Base-by-base conservation (phyloP, 73 alveolate genomes). In the Paramecium tetraurelia region DNA sequence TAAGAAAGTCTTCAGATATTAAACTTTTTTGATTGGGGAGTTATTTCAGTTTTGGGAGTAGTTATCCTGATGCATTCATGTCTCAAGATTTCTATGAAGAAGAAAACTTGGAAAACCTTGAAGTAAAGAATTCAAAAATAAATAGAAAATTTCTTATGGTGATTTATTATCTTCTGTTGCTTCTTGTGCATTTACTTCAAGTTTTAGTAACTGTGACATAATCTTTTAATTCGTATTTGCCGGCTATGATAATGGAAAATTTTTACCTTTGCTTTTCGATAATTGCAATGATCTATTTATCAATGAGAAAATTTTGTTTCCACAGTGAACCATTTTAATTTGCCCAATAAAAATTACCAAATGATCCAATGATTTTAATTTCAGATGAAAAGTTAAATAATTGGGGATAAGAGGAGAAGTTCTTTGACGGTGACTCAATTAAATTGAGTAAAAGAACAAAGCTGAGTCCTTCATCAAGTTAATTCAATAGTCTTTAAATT, bases 241-340 rank as follows among this genome's bases (percentile, higher is more conserved):
- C 87, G 11, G 87, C 87, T 21, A 33, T 75, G 68, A n/a, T 75
- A 9, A 31, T 75, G 48, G 87, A 75, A 18, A 75, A 75, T 44
- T 75, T 75, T 75, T 75, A 75, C n/a, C 24, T 16, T 10, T 33
- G 41, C 8, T 75, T 75, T 75, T 14, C 63, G 3, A 10, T 75
- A 33, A 9, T 36, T 7, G n/a, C 87, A 11, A 31, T 29, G 33
- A 75, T 75, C n/a, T 75, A 36, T 75, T 40, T 75, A 36, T 14
- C 87, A 33, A 75, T 75, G 5, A 33, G 20, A 21, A 75, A 75
- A 11, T 75, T 4, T 75, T 33, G 57, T 33, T 75, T 75, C 18
- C 58, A 75, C 38, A 7, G 11, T 7, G 35, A 75, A 40, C 87
- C 87, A 5, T 75, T 75, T 40, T 8, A 75, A 75, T 75, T 75